These are phyloP conservation scores for Saturnispora galanensis DNA, from an alignment of 805 yeast species.

Conservation along the genomic window DNA sequence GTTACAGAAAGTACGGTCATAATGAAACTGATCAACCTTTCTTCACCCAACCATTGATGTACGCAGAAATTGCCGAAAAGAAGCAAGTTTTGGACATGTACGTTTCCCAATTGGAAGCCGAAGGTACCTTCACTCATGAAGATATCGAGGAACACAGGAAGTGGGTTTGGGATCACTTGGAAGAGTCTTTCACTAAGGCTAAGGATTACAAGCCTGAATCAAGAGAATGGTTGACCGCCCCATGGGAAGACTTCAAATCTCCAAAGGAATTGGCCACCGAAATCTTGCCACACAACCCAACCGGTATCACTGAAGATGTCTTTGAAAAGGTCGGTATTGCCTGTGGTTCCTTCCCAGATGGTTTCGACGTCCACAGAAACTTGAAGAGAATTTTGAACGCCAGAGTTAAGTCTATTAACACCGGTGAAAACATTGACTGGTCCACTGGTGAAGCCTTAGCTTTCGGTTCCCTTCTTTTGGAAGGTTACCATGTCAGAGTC, in stretches of 20 bases:
- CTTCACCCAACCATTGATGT: constrained; percentile 98
- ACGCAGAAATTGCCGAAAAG: constrained; percentile 81
- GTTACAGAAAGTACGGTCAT: constrained; percentile 98
- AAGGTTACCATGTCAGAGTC: constrained; percentile 94
- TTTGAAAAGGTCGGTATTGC: constrained; percentile 71
- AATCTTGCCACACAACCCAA: constrained; percentile 91
- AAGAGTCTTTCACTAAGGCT: constrained; percentile 79
- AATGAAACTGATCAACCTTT: constrained; percentile 99
- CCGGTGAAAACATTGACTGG: constrained; percentile 97
- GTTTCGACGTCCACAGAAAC: constrained; percentile 87
- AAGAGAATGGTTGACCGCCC: constrained; percentile 96
- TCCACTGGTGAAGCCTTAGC: constrained; percentile 99
- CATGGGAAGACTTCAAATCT: constrained; percentile 98
- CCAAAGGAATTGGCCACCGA: constrained; percentile 95
- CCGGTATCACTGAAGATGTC: constrained; percentile 65
- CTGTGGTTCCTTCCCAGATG: constrained; percentile 77
- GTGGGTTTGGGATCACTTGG: constrained; percentile 95
- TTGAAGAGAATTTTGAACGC: constrained; percentile 85
- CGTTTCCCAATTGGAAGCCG: constrained; percentile 66
- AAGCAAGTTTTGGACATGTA: constrained; percentile 81
- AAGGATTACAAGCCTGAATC: constrained; percentile 85
- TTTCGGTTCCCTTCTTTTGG: constrained; percentile 81
- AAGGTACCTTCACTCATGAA: constrained; percentile 80
- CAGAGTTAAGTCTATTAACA: constrained; percentile 72
- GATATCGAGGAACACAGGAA: constrained; percentile 93